Base-by-base conservation (phyloP, 192 early-diverging fungal species). In the Entomortierella chlamydospora region DNA sequence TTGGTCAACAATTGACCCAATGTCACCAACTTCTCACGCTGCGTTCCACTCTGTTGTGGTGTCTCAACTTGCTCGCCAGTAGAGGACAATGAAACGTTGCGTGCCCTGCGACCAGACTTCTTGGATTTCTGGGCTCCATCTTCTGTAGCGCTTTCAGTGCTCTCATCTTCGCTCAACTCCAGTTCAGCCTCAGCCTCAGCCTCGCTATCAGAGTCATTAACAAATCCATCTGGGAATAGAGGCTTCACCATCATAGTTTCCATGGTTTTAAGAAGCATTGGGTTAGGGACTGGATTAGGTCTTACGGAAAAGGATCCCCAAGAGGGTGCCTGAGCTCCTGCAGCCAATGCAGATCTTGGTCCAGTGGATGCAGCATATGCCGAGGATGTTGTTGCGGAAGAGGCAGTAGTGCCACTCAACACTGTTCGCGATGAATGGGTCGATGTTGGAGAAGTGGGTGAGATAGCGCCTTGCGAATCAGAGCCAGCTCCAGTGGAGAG, bases 1-100 rank as follows among this genome's bases (percentile, higher is more conserved):
- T 98, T 98, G 58, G 94, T 95, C 26, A 95, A 80, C 61, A 97
- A 85, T 80, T 84, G 83, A 18, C 85, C 81, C 39, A 90, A 68
- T 5, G 84, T 84, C 41, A 90, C 85, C 10, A 22, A 66, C 63
- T 90, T 86, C 1, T 70, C 57, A 41, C 68, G 68, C 39, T 37
- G 43, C 20, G 33, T 61, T 5, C 59, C 28, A 31, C 30, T 34
- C 18, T 20, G 30, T 9, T 20, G 15, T 20, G 20, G 15, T 20
- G 45, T 47, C 45, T 12, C 20, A 41, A 13, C 6, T 47, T 4
- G 45, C 20, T 47, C 8, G 10, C 10, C 34, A 37, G 10, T 10
- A 37, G 34, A 37, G 34, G 34, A 37, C 10, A 37, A 10, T 7
- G 34, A 37, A 26, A 33, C 62, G 2, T 53, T 54, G 64, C 41